Evolutionary conservation across 805 yeast genomes (phyloP), one percentile per base, ranked within the genome.

Genomic region (Hanseniaspora meyeri): DNA sequence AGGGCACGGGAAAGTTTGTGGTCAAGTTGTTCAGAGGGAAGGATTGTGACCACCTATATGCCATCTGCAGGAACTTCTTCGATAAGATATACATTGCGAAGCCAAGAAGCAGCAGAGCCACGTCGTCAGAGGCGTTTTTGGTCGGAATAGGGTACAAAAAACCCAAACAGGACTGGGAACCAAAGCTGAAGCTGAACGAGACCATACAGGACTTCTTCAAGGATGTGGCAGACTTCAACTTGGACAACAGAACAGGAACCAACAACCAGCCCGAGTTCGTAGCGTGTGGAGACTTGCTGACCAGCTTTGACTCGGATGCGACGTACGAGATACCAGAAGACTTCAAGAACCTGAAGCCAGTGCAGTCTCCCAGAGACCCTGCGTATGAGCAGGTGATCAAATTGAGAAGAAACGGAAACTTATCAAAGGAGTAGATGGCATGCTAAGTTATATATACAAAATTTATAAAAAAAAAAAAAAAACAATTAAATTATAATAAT

Each of bases 11-110:
- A 53, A 75, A 85, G 0, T 93, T 93, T 72, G 95, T 90, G 31
- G 98, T 98, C 49, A 93, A 93, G 71, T 89, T 93, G 55, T 93
- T 93, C 70, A 76, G 98, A 64, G 98, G 98, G 11, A 75, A 97
- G 63, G 97, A 93, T 66, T 91, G 93, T 51, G 97, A 93, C 65
- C 75, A 93, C 63, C 73, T 93, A 69, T 93, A 93, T 68, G 83
- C 95, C n/a, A 97, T 93, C 68, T 72, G 93, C 36, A 89, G 97
- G 3, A 80, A 81, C 60, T 71, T 93, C 34, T 93, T 93, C 67
- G 93, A 85, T 39, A 78, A 77, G 59, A 96, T 93, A 24, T 79
- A 90, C 0, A 93, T 98, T 70, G 97, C 97, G 4, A 93, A 93
- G 66, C 98, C 98, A 19, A 77, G 97, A 63, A 83, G 96, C 1